These are phyloP conservation scores for Manihot esculenta DNA, from an alignment of 441 rosid genomes.

Conservation along the genomic window DNA sequence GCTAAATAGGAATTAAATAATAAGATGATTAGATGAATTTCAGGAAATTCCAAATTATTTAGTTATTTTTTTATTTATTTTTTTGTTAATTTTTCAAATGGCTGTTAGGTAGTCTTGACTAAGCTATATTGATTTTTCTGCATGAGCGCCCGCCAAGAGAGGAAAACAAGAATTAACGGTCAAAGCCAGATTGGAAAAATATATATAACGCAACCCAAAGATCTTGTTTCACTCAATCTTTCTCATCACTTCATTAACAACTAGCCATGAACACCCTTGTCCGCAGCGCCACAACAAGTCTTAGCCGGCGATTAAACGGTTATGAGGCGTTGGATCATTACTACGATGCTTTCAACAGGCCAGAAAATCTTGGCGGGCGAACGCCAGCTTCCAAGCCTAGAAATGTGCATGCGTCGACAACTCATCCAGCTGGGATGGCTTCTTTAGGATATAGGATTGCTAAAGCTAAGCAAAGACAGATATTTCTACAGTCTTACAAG, in stretches of 20 bases:
- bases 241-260: background rate
- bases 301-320: slow-evolving; percentile 28
- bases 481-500: slow-evolving; percentile 44
- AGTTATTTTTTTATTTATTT: background rate
- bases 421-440: background rate
- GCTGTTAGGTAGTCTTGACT: slow-evolving; percentile 4
- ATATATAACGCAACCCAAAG: background rate
- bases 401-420: slow-evolving; percentile 20
- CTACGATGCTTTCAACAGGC: too few relatives aligned
- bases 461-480: slow-evolving; percentile 45
- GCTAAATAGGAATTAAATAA: too few relatives aligned
- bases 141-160: slow-evolving; percentile 18
- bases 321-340: slow-evolving; percentile 30
- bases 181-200: background rate
- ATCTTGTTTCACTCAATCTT: background rate
- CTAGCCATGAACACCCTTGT: slow-evolving; percentile 43
- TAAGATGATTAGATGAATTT: background rate
- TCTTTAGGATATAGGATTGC: slow-evolving; percentile 29
- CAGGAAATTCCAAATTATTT: background rate
- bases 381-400: slow-evolving; percentile 26
- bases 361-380: slow-evolving; percentile 19
- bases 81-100: background rate
- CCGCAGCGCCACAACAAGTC: slow-evolving; percentile 32
- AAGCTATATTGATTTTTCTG: background rate
- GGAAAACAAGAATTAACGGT: slow-evolving; percentile 12